phyloP scores from a whole-genome alignment of 2,329 filamentous ascomycete genomes.

The Atkinsonella hypoxylon region DNA sequence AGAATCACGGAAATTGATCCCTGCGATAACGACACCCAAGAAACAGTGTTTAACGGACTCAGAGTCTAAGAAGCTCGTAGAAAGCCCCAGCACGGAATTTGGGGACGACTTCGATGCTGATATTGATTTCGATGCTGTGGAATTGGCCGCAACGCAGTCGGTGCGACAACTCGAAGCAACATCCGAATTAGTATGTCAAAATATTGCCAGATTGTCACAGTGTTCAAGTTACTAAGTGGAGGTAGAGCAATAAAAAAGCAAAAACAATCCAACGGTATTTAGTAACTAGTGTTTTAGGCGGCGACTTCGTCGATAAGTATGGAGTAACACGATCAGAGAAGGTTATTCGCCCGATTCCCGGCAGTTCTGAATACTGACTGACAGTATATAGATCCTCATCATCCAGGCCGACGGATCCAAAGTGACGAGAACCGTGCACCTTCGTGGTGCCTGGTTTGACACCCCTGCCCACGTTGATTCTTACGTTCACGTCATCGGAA shows the following conservation, averaged over 20 bases:
- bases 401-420: conserved; percentile 68
- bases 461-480: conserved; percentile 63
- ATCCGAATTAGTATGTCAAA: conserved; percentile 26
- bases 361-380: conserved; percentile 4
- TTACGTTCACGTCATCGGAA: conserved; percentile 77
- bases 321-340: conserved; percentile 56
- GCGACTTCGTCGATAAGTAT: conserved; percentile 52
- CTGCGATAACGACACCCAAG: conserved; percentile 6
- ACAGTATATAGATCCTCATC: conserved; percentile 52
- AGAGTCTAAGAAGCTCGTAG: conserved; percentile 4
- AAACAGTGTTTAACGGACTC: conserved; percentile 5
- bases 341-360: conserved; percentile 34
- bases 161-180: conserved; percentile 18
- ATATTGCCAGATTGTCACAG: conserved; percentile 9
- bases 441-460: conserved; percentile 79
- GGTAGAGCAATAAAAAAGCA: conserved; percentile 53
- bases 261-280: conserved; percentile 80
- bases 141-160: conserved; percentile 62
- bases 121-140: conserved; percentile 66
- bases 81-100: conserved; percentile 21
- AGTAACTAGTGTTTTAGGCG: conserved; percentile 60
- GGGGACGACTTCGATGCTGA: conserved; percentile 50
- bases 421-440: conserved; percentile 52
- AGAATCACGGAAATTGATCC: conserved; percentile 6
- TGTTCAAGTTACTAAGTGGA: conserved; percentile 46